Evolutionary conservation across 164 flowering plant genomes (phyloP).

Genomic region (Piper longum): DNA sequence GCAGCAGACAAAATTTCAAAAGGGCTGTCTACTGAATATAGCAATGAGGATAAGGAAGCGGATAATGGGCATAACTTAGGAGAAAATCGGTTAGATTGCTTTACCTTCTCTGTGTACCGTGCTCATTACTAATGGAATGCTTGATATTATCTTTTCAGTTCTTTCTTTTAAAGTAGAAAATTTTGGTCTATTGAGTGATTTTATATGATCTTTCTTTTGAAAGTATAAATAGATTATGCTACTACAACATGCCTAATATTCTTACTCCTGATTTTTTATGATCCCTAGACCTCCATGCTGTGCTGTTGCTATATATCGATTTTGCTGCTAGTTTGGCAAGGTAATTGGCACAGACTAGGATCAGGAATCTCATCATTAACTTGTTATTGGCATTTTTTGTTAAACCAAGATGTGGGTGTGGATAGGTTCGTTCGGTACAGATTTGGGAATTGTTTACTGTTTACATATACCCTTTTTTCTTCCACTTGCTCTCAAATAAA

Average conservation of each 20-base stretch:
- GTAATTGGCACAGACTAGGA: slow-evolving; percentile 1
- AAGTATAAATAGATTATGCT: too few species aligned
- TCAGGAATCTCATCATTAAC: neutral
- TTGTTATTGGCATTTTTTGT: too few species aligned
- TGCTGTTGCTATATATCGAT: neutral
- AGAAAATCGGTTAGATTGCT: slow-evolving; percentile 35
- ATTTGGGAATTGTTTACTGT: neutral
- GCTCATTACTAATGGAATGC: neutral
- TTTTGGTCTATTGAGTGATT: neutral
- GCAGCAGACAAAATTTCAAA: slow-evolving; percentile 25
- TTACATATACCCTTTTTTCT: too few species aligned
- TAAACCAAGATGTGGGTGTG: neutral
- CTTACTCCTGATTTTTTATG: neutral
- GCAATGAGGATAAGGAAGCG: slow-evolving; percentile 29
- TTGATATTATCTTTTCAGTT: neutral
- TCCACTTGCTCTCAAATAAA: too few species aligned
- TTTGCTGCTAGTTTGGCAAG: neutral
- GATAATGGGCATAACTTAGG: slow-evolving; percentile 40
- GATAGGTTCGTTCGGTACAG: neutral
- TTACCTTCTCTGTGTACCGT: neutral
- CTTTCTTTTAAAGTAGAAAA: too few species aligned
- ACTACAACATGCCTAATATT: neutral
- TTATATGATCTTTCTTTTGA: neutral
- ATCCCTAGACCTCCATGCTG: neutral
- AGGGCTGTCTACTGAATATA: slow-evolving; percentile 13